Evolutionary conservation across 176 grass and related monocot genomes (phyloP).

Genomic region (Ensete ventricosum): DNA sequence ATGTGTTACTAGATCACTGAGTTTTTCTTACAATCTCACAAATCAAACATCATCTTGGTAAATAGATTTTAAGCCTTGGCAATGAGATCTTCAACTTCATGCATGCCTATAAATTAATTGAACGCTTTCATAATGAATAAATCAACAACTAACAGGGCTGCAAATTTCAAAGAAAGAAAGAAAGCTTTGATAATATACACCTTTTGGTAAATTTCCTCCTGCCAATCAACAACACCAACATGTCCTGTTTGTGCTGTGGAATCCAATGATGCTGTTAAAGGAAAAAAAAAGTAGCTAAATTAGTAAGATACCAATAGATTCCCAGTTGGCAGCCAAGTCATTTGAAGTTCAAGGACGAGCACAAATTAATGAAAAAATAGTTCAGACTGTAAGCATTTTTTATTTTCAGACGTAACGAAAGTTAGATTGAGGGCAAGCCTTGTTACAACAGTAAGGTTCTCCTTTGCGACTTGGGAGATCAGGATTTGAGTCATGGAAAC

Average conservation of each 20-base stretch:
- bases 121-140: background rate
- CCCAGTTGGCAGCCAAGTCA: constrained; percentile 14
- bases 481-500: too few relatives aligned
- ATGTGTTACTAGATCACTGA: too few relatives aligned
- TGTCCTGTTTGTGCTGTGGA: constrained; percentile 62
- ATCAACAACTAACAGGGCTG: background rate
- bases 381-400: too few relatives aligned
- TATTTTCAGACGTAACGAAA: too few relatives aligned
- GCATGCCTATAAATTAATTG: too few relatives aligned
- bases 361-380: background rate
- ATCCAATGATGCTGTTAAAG: constrained; percentile 57
- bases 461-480: too few relatives aligned
- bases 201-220: constrained; percentile 73
- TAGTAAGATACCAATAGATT: constrained; percentile 8
- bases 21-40: background rate
- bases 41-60: background rate
- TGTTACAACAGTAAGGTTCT: too few relatives aligned
- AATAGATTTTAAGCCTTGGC: too few relatives aligned
- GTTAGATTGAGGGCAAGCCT: too few relatives aligned
- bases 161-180: background rate
- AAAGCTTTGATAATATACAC: constrained; percentile 16
- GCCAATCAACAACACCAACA: constrained; percentile 35
- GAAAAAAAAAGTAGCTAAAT: background rate
- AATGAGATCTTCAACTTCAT: too few relatives aligned
- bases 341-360: background rate